Conservation (phyloP, 805 yeast species). For the Debaryomyces castellii region DNA sequence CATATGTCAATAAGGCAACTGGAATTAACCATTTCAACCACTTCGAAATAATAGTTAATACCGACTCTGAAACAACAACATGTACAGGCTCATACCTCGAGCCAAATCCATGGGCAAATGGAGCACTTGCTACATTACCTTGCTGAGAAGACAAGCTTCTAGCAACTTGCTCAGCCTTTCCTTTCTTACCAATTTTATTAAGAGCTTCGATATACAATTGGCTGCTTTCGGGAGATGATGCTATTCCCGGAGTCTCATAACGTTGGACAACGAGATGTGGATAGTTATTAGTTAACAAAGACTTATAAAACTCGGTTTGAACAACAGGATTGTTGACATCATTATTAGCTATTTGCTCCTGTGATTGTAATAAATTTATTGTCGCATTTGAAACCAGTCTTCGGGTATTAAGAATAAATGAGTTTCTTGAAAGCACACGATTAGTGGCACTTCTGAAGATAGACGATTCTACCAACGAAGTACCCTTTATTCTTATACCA, state of each 20-base stretch:
- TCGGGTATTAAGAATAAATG: conserved; percentile 1
- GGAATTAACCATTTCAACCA: conserved; percentile 91
- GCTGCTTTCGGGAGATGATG: conserved; percentile 76
- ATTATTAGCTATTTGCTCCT: conserved; percentile 86
- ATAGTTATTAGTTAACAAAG: conserved; percentile 73
- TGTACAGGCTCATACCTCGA: conserved; percentile 82
- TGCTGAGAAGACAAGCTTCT: conserved; percentile 28
- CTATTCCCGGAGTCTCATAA: conserved; percentile 92
- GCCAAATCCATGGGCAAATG: conserved; percentile 47
- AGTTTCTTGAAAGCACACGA: neutral
- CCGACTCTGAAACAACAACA: conserved; percentile 88
- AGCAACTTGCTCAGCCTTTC: conserved; percentile 71
- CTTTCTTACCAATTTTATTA: conserved; percentile 69
- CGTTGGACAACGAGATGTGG: conserved; percentile 97
- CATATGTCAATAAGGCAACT: conserved; percentile 75
- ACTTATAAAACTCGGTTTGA: conserved; percentile 83
- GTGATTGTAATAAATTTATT: conserved; percentile 31
- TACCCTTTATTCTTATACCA: neutral
- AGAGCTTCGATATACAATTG: conserved; percentile 79
- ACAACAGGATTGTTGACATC: conserved; percentile 63
- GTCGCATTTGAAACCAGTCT: conserved; percentile 25
- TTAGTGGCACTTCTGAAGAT: neutral
- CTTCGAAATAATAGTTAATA: conserved; percentile 71
- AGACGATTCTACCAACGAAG: neutral
- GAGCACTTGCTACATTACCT: neutral